Percentiles rank a stretch among this genome's conserved stretches.
Evolutionary conservation across 495 filamentous ascomycete species (phyloP).

Genomic region (Penicillium herquei): DNA sequence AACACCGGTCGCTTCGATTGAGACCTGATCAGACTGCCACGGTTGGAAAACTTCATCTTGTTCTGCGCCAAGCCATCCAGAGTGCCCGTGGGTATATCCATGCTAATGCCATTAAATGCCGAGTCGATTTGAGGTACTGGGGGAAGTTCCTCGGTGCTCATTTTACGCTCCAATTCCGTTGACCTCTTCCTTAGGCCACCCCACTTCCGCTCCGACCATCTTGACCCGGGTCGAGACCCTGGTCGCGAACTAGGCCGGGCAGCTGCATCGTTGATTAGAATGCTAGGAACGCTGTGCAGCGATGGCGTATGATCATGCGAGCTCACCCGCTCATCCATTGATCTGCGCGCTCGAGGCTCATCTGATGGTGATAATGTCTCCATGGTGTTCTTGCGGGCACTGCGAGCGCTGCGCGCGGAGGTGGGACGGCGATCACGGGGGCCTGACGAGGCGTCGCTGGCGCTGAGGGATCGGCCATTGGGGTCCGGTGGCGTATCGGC

Average conservation of each 20-base stretch:
- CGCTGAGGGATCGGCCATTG: constrained; percentile 29
- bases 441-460: constrained; percentile 27
- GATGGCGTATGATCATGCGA: constrained; percentile 23
- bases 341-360: constrained; percentile 14
- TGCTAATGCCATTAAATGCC: constrained; percentile 52
- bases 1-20: constrained; percentile 22
- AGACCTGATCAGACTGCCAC: constrained; percentile 46
- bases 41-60: constrained; percentile 55
- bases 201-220: constrained; percentile 50
- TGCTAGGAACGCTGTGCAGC: constrained; percentile 43
- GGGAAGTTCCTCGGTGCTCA: constrained; percentile 28
- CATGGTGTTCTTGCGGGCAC: constrained; percentile 9
- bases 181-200: constrained; percentile 37
- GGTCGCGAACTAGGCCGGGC: constrained; percentile 38
- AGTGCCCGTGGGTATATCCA: constrained; percentile 54
- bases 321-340: constrained; percentile 13
- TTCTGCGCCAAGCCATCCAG: constrained; percentile 53
- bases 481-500: constrained; percentile 22
- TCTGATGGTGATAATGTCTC: constrained; percentile 14
- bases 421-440: constrained; percentile 18
- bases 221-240: constrained; percentile 33
- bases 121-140: constrained; percentile 36
- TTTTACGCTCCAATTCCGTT: constrained; percentile 33
- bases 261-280: constrained; percentile 37
- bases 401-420: constrained; percentile 16